Evolutionary conservation across 31 red algal genomes (phyloP).

Genomic region (Odonthalia washingtoniensis): DNA sequence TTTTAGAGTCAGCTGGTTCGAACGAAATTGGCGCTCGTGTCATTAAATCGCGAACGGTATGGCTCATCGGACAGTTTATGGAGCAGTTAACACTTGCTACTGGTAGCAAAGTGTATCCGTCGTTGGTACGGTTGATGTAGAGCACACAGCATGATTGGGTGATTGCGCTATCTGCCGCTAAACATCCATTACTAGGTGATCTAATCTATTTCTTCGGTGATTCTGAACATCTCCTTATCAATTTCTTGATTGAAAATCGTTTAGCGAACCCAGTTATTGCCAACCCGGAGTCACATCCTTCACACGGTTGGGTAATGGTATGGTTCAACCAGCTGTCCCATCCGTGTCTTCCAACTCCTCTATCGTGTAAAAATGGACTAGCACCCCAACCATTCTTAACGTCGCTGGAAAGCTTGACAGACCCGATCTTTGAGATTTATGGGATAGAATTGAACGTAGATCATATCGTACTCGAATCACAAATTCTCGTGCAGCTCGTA

Average conservation of each 20-base stretch:
- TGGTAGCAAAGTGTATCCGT: slow-evolving; percentile 41
- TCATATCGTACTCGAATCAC: slow-evolving; percentile 43
- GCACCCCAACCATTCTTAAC: slow-evolving; percentile 58
- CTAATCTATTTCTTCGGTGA: slow-evolving; percentile 63
- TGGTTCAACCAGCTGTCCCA: slow-evolving; percentile 73
- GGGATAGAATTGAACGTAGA: slow-evolving; percentile 62
- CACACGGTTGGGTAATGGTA: slow-evolving; percentile 71
- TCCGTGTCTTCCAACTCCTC: slow-evolving; percentile 35
- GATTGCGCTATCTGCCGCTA: slow-evolving; percentile 62
- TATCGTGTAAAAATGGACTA: slow-evolving; percentile 63
- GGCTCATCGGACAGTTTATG: slow-evolving; percentile 73
- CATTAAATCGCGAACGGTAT: slow-evolving; percentile 62
- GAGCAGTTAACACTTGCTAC: slow-evolving; percentile 54
- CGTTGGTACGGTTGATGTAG: slow-evolving; percentile 54
- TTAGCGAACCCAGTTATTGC: slow-evolving; percentile 50
- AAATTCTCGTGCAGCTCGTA: no score
- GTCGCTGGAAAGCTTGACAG: slow-evolving; percentile 69
- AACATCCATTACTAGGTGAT: not conserved
- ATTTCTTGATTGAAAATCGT: not conserved
- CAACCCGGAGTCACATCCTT: slow-evolving; percentile 49
- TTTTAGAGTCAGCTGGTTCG: slow-evolving; percentile 47
- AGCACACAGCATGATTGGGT: slow-evolving; percentile 47
- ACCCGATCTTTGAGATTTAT: slow-evolving; percentile 66
- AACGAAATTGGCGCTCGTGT: slow-evolving; percentile 58
- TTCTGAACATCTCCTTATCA: slow-evolving; percentile 54